Evolutionary conservation across 345 rosid species (phyloP), one percentile per base, ranked within the genome.

Genomic region (Citrus glauca): DNA sequence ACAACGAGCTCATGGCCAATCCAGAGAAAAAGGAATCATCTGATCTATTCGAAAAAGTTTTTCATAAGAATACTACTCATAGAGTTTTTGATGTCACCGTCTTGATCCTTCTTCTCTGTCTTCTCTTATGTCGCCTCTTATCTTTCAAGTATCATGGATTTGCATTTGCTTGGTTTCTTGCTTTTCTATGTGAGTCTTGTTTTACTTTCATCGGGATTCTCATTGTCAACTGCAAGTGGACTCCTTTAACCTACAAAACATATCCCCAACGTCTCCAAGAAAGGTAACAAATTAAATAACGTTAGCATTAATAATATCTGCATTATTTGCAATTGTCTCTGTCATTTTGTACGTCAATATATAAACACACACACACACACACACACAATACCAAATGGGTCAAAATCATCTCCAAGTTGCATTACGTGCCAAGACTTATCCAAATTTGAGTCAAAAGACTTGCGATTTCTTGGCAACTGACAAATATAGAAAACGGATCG

Each of bases 181-280:
- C 95, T 24, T 81, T 91, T 56, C 55, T 81, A 1, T 94, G 95
- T 68, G 94, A 92, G 80, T 79, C 86, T 2, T 87, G 74, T 66
- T 91, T 94, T 81, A 62, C 89, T 10, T 88, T 88, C 82, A 2
- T 72, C 14, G 91, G 95, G 95, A 4, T 82, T 56, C 80, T 94
- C 78, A 42, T 75, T 27, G 61, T 84, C 28, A 81, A 24, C 83
- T 45, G 27, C 42, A 89, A 90, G 78, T 92, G 97, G 94, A 87
- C 75, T 73, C 97, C 88, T 33, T 82, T 79, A 6, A 73, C 81
- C 0, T 70, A 75, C 76, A 80, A 77, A 79, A 77, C 91, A 0
- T 87, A 82, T 78, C 89, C 87, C 0, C 66, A 91, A 24, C 87
- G 83, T 62, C 89, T 92, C 65, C 59, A 82, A 24, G 76, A 75